Evolutionary conservation across 1,284 basidiomycete species (phyloP).

Genomic region (Ustilago bromivora): DNA sequence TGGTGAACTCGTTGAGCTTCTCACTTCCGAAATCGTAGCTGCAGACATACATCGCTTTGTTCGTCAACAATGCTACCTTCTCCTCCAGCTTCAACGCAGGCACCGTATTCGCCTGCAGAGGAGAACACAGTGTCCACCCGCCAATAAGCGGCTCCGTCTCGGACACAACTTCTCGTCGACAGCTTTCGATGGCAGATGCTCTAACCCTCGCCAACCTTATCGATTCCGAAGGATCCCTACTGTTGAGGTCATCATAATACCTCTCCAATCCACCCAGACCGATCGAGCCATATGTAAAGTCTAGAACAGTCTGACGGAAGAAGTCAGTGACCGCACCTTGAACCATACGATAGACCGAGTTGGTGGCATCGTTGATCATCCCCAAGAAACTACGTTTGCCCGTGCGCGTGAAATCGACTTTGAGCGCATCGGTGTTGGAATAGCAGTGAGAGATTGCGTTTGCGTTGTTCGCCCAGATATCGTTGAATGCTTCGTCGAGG

Average conservation of each 20-base stretch:
- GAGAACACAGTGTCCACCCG: conserved; percentile 93
- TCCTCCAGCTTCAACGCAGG: conserved; percentile 75
- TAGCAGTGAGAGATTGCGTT: conserved; percentile 64
- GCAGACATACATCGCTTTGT: conserved; percentile 76
- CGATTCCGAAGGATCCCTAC: conserved; percentile 88
- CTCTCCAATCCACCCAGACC: conserved; percentile 44
- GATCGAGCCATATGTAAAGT: conserved; percentile 54
- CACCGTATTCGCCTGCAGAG: conserved; percentile 82
- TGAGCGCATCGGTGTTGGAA: conserved; percentile 79
- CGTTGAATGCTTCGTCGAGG: conserved; percentile 73
- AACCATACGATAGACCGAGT: conserved; percentile 58
- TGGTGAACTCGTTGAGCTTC: conserved; percentile 70
- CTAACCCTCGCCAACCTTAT: conserved; percentile 87
- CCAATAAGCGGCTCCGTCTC: conserved; percentile 84
- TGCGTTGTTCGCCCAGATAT: conserved; percentile 94
- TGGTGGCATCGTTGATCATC: conserved; percentile 72
- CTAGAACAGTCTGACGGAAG: conserved; percentile 80
- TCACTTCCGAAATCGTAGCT: conserved; percentile 78
- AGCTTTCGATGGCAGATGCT: conserved; percentile 57
- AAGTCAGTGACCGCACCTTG: conserved; percentile 82
- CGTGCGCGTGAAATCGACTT: conserved; percentile 93
- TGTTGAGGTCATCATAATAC: conserved; percentile 75
- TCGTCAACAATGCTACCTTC: conserved; percentile 85
- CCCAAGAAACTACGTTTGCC: conserved; percentile 92
- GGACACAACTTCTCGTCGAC: conserved; percentile 27